Evolutionary conservation across 2,329 filamentous ascomycete species (phyloP).

Genomic region (Colletotrichum spaethianum): DNA sequence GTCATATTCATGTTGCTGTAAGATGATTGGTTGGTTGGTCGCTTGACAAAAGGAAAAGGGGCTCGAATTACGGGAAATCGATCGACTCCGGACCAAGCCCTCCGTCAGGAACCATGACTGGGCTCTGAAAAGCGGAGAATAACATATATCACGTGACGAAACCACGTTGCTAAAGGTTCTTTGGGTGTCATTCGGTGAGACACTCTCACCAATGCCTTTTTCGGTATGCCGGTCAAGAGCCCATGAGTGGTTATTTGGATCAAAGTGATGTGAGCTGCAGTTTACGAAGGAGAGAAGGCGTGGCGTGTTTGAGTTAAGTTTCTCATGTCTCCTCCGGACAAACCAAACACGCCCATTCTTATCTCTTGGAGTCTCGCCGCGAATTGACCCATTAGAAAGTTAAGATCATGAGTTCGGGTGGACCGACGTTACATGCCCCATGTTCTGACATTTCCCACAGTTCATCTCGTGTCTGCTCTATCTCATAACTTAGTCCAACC

Average conservation of each 20-base stretch:
- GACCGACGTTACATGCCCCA: constrained; percentile 24
- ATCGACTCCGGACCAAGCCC: neutral
- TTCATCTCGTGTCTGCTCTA: constrained; percentile 34
- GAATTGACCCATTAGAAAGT: constrained; percentile 24
- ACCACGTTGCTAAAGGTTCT: no score
- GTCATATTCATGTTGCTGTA: neutral
- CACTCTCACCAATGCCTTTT: no score
- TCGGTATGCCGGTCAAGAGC: neutral
- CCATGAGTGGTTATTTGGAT: neutral
- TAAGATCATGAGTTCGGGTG: constrained; percentile 14
- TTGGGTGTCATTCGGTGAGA: no score
- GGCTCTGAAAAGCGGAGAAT: neutral
- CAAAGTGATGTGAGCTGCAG: neutral
- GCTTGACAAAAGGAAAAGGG: neutral
- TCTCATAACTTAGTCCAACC: neutral
- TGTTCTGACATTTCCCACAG: constrained; percentile 6
- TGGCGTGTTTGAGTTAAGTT: neutral
- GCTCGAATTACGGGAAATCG: neutral
- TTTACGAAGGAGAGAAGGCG: neutral
- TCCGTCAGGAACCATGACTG: neutral
- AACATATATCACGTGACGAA: neutral
- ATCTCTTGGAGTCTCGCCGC: constrained; percentile 16
- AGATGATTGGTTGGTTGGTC: neutral
- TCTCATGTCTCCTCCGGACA: neutral
- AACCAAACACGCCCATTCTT: neutral